phyloP scores from a whole-genome alignment of 148 eudicot species.

The Fagopyrum tataricum region DNA sequence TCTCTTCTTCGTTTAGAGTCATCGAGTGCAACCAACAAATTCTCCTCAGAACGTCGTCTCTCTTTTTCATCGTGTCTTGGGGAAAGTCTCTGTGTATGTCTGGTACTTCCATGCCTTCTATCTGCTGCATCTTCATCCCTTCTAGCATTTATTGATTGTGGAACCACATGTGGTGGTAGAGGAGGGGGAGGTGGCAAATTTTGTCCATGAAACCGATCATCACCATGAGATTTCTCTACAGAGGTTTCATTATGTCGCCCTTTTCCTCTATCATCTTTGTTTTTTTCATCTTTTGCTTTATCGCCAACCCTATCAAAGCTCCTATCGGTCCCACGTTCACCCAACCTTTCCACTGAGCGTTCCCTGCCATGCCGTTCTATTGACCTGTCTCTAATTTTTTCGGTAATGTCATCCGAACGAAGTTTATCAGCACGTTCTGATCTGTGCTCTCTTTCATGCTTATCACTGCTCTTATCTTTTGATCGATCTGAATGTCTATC shows the following conservation, averaged over 20 bases:
- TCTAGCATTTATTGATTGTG: conserved; percentile 67
- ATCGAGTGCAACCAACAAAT: conserved; percentile 41
- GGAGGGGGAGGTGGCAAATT: conserved; percentile 98
- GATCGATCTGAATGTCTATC: conserved; percentile 55
- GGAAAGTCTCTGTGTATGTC: conserved; percentile 86
- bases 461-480: conserved; percentile 70
- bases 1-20: conserved; percentile 88
- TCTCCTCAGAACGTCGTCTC: conserved; percentile 87
- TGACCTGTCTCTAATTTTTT: conserved; percentile 74
- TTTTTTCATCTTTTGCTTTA: conserved; percentile 71
- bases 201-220: conserved; percentile 78
- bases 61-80: conserved; percentile 97
- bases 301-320: conserved; percentile 53
- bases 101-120: conserved; percentile 61
- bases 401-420: conserved; percentile 59
- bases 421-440: conserved; percentile 63
- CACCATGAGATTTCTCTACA: conserved; percentile 54
- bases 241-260: conserved; percentile 53
- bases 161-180: conserved; percentile 80
- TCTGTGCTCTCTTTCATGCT: conserved; percentile 67
- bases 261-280: conserved; percentile 76
- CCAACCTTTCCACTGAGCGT: conserved; percentile 64
- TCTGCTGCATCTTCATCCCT: conserved; percentile 84
- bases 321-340: conserved; percentile 64
- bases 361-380: conserved; percentile 84